These are phyloP conservation scores for Phytophthora pluvialis DNA, from an alignment of 352 stramenopile genomes.

Conservation along the genomic window DNA sequence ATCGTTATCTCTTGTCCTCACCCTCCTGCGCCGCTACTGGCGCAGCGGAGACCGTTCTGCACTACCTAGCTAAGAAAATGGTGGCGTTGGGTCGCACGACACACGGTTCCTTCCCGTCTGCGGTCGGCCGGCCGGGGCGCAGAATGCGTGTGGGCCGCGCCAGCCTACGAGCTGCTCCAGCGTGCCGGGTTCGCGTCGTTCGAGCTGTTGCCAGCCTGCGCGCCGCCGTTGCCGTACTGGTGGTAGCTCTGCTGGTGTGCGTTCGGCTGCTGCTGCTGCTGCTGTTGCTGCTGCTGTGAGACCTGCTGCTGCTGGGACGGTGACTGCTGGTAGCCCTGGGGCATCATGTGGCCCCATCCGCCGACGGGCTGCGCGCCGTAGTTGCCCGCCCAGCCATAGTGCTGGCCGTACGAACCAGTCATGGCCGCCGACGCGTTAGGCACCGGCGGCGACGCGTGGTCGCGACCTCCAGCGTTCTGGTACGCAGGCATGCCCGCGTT, in stretches of 20 bases:
- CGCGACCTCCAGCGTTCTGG: conserved; percentile 50
- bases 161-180: conserved; percentile 80
- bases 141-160: conserved; percentile 23
- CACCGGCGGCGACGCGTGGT: conserved; percentile 76
- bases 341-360: conserved; percentile 85
- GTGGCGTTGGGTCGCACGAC: conserved; percentile 26
- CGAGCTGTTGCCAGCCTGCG: conserved; percentile 48
- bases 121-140: conserved; percentile 13
- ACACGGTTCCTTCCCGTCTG: conserved; percentile 49
- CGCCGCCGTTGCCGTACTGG: conserved; percentile 70
- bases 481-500: conserved; percentile 67
- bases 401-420: conserved; percentile 68
- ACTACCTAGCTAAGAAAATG: conserved; percentile 42
- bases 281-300: conserved; percentile 62
- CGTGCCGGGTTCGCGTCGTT: conserved; percentile 65
- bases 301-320: conserved; percentile 53
- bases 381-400: conserved; percentile 81
- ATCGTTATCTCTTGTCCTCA: conserved; percentile 34
- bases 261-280: conserved; percentile 68
- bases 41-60: conserved; percentile 29
- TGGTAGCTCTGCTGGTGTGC: conserved; percentile 83
- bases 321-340: conserved; percentile 82
- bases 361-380: conserved; percentile 80
- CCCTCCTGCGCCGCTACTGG: conserved; percentile 31
- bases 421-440: conserved; percentile 70